Base-by-base conservation (phyloP, 495 filamentous ascomycete genomes). In the Trichoderma reesei region DNA sequence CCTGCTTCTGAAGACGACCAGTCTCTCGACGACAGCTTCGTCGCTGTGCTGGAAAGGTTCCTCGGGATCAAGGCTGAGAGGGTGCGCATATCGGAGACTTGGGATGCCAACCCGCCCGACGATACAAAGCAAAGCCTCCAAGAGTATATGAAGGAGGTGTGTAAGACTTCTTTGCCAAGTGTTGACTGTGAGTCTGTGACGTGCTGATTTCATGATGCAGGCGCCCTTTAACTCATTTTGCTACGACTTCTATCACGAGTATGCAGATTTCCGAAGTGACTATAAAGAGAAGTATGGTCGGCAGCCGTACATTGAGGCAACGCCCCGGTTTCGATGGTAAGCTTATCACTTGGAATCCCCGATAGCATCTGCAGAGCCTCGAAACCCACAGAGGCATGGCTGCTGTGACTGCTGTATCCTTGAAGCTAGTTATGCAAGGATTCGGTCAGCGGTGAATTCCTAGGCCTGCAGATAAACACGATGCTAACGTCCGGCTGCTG, bases 251-350 rank as follows among this genome's bases (percentile, higher is more conserved):
- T 65, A 65, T 34, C 46, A 64, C 36, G 65, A 66, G 39, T 65
- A 67, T 63, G 26, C 51, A 3, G 41, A 51, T 16, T 70, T 68
- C 34, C 56, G 60, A 34, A 8, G 44, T 10, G 39, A 59, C 3
- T 68, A 68, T 59, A 59, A 62, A 41, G 38, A 64, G 3, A 63
- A 59, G 18, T 63, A 64, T 41, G 67, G 65, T 31, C 44, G 42
- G 8, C 14, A 31, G 26, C 69, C 69, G 0, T 62, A 62, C 37
- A 61, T 68, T 8, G 69, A 70, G 42, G 65, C 67, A 11, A 54
- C 68, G 8, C 61, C 68, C 14, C 38, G 61, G 16, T 68, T 64
- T 44, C 65, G 68, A 61, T 68, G 68, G 68, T 70, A 67, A 11
- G 59, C 31, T 10, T 4, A 18, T 31, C n/a, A 4, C 31, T 6